A percentile compares a stretch with the other conserved stretches of the same genome.
Evolutionary conservation across 1,139 yeast genomes (phyloP).

Genomic region (Torulaspora globosa): DNA sequence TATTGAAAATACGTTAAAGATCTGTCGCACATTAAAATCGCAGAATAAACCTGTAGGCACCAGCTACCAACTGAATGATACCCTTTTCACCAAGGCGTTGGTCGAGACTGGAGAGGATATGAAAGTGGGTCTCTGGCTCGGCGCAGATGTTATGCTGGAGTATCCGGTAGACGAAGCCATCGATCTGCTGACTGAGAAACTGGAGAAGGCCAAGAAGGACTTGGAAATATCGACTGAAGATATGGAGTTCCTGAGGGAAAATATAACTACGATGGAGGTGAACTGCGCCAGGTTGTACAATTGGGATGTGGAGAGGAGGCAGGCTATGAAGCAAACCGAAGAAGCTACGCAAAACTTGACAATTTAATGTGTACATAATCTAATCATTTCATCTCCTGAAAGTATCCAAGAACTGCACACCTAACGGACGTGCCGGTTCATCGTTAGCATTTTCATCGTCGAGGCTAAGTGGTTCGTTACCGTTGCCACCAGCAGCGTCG

Average conservation of each 20-base stretch:
- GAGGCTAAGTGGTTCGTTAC: conserved; percentile 11
- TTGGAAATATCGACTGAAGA: conserved; percentile 69
- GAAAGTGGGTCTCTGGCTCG: conserved; percentile 83
- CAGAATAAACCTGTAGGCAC: conserved; percentile 50
- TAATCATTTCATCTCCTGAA: conserved; percentile 27
- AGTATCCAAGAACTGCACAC: conserved; percentile 35
- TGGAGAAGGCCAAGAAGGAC: conserved; percentile 59
- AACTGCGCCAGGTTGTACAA: conserved; percentile 92
- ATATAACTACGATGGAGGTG: conserved; percentile 96
- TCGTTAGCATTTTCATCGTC: conserved; percentile 27
- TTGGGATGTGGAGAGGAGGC: conserved; percentile 90
- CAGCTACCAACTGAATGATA: conserved; percentile 87
- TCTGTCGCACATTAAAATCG: conserved; percentile 56
- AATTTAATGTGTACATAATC: conserved; percentile 24
- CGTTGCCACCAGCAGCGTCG: conserved; percentile 7
- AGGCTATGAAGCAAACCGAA: conserved; percentile 40
- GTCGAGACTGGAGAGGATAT: conserved; percentile 49
- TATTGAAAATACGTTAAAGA: conserved; percentile 73
- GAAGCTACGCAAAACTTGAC: conserved; percentile 41
- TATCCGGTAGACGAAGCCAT: conserved; percentile 88
- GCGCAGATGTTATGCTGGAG: conserved; percentile 97
- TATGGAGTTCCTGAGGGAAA: conserved; percentile 81
- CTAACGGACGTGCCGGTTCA: conserved; percentile 35
- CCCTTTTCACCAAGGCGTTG: conserved; percentile 79
- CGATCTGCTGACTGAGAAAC: conserved; percentile 58